phyloP scores from a whole-genome alignment of 2,329 filamentous ascomycete species.

The Amauroascus niger region DNA sequence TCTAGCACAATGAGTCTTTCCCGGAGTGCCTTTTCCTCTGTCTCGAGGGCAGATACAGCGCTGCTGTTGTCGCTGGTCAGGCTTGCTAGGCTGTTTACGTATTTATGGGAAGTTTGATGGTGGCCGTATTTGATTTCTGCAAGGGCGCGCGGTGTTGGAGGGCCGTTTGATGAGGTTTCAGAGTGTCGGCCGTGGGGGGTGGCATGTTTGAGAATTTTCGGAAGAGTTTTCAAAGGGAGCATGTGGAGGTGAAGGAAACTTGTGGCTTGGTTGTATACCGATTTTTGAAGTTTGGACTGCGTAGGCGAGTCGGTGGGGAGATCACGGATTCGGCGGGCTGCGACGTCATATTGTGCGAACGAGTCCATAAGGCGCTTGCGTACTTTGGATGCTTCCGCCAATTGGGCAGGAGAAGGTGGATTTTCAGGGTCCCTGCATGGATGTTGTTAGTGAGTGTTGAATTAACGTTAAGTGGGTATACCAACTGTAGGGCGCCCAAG shows the following conservation, averaged over 20 bases:
- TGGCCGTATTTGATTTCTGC: constrained; percentile 51
- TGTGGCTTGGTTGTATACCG: constrained; percentile 72
- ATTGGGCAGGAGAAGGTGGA: constrained; percentile 57
- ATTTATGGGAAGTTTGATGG: constrained; percentile 27
- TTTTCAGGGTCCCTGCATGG: constrained; percentile 48
- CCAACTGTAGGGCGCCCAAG: constrained; percentile 58
- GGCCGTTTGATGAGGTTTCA: constrained; percentile 22
- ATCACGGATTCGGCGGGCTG: constrained; percentile 71
- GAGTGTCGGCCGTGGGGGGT: constrained; percentile 40
- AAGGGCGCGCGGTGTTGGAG: constrained; percentile 37
- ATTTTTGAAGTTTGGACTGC: constrained; percentile 66
- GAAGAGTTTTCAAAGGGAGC: constrained; percentile 70
- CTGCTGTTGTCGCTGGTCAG: constrained; percentile 46
- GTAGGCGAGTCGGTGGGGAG: constrained; percentile 62
- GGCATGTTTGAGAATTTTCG: constrained; percentile 56
- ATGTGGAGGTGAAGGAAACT: constrained; percentile 82
- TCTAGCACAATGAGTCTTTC: constrained; percentile 76
- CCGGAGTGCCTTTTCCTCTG: constrained; percentile 70
- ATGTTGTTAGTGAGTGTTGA: not conserved
- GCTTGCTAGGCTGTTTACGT: constrained; percentile 42
- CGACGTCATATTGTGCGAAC: constrained; percentile 76
- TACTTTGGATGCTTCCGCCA: constrained; percentile 77
- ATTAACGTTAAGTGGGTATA: constrained; percentile 5
- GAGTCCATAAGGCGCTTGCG: constrained; percentile 83
- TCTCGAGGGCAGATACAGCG: constrained; percentile 59